phyloP scores from a whole-genome alignment of 140 eudicot species.

The Anethum foeniculum region DNA sequence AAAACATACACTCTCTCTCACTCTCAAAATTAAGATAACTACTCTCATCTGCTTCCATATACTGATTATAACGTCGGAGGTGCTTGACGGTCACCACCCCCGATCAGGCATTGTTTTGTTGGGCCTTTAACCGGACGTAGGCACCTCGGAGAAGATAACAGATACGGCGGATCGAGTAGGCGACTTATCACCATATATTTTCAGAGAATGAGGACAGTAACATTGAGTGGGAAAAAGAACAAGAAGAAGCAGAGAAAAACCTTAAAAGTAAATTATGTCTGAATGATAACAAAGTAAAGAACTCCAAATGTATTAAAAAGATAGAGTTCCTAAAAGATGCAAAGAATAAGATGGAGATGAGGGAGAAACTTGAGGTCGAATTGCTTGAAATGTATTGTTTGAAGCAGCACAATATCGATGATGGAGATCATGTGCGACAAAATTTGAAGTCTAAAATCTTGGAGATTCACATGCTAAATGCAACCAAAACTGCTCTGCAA shows the following conservation, averaged over 20 bases:
- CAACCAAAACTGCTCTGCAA: neutral
- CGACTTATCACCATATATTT: too few species aligned
- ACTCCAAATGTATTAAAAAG: neutral
- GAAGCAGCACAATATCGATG: neutral
- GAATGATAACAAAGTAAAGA: neutral
- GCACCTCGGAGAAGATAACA: too few species aligned
- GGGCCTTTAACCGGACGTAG: too few species aligned
- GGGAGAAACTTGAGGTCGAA: neutral
- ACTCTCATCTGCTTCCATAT: too few species aligned
- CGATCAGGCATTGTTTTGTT: too few species aligned
- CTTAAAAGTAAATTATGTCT: neutral
- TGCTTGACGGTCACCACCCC: too few species aligned
- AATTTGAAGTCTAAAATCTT: neutral
- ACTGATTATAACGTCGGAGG: too few species aligned
- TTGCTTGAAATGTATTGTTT: constrained; percentile 12
- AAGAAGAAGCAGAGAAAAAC: neutral
- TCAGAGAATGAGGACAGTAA: constrained; percentile 2
- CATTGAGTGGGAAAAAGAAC: neutral
- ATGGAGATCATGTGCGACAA: constrained; percentile 4
- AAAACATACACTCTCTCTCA: too few species aligned
- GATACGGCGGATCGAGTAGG: too few species aligned
- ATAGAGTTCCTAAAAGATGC: neutral
- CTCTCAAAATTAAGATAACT: too few species aligned
- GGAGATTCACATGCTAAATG: constrained; percentile 2
- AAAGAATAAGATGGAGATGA: constrained; percentile 5